Conservation (phyloP, 1,284 basidiomycete genomes). For the Rhizoctonia solani region DNA sequence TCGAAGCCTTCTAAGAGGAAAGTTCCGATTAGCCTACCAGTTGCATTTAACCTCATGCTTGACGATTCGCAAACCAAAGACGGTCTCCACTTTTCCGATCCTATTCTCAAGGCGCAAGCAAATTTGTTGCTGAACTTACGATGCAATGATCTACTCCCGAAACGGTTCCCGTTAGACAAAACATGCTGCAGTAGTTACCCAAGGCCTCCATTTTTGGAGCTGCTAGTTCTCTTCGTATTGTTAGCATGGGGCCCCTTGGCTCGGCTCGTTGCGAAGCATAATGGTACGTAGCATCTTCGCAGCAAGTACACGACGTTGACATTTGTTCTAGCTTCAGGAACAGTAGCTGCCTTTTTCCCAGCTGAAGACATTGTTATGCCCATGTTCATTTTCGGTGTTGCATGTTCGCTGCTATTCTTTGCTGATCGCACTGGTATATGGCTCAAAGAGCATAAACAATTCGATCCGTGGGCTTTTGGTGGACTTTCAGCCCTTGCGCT, state of each 20-base stretch:
- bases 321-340: constrained; percentile 8
- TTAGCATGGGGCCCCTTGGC: constrained; percentile 62
- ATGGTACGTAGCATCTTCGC: background rate
- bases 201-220: constrained; percentile 63
- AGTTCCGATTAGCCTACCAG: constrained; percentile 63
- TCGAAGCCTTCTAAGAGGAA: constrained; percentile 37
- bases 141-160: constrained; percentile 76
- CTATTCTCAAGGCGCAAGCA: constrained; percentile 70
- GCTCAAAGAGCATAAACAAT: constrained; percentile 87
- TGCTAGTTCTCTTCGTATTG: constrained; percentile 57
- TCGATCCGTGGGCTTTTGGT: constrained; percentile 67
- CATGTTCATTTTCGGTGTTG: constrained; percentile 64
- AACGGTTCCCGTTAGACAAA: constrained; percentile 72
- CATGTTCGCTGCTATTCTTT: constrained; percentile 68
- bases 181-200: constrained; percentile 84
- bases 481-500: constrained; percentile 61
- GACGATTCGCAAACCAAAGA: constrained; percentile 74
- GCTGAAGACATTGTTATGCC: constrained; percentile 51
- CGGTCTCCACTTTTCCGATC: constrained; percentile 77
- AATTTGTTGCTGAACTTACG: constrained; percentile 78
- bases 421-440: constrained; percentile 83
- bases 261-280: constrained; percentile 45
- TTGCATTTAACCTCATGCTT: constrained; percentile 78
- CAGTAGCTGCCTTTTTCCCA: constrained; percentile 47
- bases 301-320: background rate